A percentile compares a stretch with the other conserved stretches of the same genome.
phyloP scores from a whole-genome alignment of 768 basidiomycete genomes.

The Lentinula raphanica region DNA sequence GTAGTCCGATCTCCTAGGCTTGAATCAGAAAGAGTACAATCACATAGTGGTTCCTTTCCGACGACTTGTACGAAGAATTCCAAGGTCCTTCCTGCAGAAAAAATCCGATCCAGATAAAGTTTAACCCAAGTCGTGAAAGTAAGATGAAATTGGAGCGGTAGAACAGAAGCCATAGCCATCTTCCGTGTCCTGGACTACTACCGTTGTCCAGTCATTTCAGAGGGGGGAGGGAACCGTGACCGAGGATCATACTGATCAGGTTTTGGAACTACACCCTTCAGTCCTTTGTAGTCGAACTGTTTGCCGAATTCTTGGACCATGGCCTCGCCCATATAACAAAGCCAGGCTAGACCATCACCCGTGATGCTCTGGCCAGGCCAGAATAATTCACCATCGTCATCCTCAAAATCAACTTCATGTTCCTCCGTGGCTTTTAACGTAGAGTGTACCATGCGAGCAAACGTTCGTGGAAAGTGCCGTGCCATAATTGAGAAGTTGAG shows the following conservation, averaged over 20 bases:
- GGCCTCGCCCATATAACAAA: constrained; percentile 81
- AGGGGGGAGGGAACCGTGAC: background rate
- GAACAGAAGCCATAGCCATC: background rate
- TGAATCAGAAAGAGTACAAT: background rate
- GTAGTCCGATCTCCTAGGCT: background rate
- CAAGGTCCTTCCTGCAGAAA: background rate
- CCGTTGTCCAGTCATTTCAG: background rate
- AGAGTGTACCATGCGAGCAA: constrained; percentile 65
- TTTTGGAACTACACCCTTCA: constrained; percentile 69
- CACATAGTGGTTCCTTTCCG: background rate
- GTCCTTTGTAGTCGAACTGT: constrained; percentile 65
- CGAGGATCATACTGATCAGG: constrained; percentile 30
- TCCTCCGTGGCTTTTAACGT: constrained; percentile 62
- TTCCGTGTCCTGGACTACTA: background rate
- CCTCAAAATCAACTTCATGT: constrained; percentile 77
- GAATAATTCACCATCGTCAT: constrained; percentile 81
- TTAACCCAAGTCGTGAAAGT: background rate
- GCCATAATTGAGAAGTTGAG: constrained; percentile 65
- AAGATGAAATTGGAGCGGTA: background rate
- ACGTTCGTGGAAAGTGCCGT: constrained; percentile 71
- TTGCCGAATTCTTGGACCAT: constrained; percentile 83
- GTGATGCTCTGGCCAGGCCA: constrained; percentile 74
- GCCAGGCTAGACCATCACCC: constrained; percentile 80
- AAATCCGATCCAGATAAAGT: background rate
- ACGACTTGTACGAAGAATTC: no score